A percentile compares a stretch with the other conserved stretches of the same genome.
phyloP scores from a whole-genome alignment of 2,329 filamentous ascomycete species.

The Emydomyces testavorans region DNA sequence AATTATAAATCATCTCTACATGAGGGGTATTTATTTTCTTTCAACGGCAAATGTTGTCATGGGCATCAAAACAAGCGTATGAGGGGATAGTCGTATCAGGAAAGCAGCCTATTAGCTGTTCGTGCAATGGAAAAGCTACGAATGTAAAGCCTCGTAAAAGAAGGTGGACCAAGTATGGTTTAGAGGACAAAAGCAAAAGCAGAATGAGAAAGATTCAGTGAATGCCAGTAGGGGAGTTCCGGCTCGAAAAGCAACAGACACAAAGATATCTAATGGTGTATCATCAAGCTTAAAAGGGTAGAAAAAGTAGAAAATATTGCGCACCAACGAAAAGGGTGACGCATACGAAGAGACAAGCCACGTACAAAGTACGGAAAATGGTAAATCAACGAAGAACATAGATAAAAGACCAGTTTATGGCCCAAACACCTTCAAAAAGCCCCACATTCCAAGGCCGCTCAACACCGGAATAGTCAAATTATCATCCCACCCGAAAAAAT shows the following conservation, averaged over 20 bases:
- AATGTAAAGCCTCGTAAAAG: too few species aligned
- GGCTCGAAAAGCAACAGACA: background rate
- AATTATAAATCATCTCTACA: background rate
- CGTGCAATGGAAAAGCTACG: conserved; percentile 1
- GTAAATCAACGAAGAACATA: background rate
- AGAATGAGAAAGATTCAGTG: background rate
- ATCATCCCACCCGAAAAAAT: conserved; percentile 91
- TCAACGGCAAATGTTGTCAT: too few species aligned
- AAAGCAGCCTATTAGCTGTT: background rate
- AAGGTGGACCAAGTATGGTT: too few species aligned
- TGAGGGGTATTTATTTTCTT: background rate
- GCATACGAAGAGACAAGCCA: background rate
- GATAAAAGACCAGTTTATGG: conserved; percentile 3
- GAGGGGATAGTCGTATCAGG: too few species aligned
- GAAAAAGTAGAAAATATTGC: background rate
- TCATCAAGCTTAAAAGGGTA: background rate
- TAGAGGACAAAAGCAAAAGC: too few species aligned
- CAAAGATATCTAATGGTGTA: background rate
- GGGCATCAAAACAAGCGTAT: background rate
- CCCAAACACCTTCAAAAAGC: conserved; percentile 78
- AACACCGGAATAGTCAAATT: conserved; percentile 93
- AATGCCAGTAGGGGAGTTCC: background rate
- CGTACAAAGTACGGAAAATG: background rate
- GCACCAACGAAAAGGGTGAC: background rate
- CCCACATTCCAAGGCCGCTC: conserved; percentile 79